These are phyloP conservation scores for Hygrophorus pudorinus DNA, from an alignment of 768 basidiomycete species.

Conservation along the genomic window DNA sequence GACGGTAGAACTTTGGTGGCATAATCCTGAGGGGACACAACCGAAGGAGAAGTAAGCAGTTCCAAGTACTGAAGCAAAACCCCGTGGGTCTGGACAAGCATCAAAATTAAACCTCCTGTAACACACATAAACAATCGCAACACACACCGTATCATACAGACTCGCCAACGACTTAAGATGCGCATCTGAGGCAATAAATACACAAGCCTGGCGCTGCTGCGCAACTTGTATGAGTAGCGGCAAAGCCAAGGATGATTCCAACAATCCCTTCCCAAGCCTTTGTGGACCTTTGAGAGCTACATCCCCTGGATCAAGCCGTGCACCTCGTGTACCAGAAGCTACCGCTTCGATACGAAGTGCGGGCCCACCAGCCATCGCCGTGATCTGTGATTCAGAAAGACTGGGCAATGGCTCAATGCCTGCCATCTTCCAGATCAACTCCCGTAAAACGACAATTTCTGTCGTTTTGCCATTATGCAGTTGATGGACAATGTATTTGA, in stretches of 20 bases:
- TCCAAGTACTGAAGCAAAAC: constrained; percentile 90
- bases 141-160: constrained; percentile 79
- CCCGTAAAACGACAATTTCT: constrained; percentile 86
- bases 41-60: constrained; percentile 63
- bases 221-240: constrained; percentile 89
- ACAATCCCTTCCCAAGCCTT: constrained; percentile 51
- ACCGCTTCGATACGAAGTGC: constrained; percentile 81
- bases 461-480: constrained; percentile 73
- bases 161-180: constrained; percentile 81
- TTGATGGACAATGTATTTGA: constrained; percentile 90
- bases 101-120: constrained; percentile 9
- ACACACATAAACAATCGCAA: background rate
- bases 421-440: constrained; percentile 92
- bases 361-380: constrained; percentile 87
- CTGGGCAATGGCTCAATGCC: constrained; percentile 87
- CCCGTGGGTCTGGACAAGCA: constrained; percentile 62
- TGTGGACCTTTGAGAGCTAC: constrained; percentile 54
- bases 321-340: constrained; percentile 69
- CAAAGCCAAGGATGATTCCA: constrained; percentile 69
- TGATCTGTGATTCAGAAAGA: constrained; percentile 79
- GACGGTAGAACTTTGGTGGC: constrained; percentile 65
- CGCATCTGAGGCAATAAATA: constrained; percentile 62
- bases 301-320: constrained; percentile 58
- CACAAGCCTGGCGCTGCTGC: constrained; percentile 81
- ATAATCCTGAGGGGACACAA: constrained; percentile 64